These are phyloP conservation scores for Cladosporium sp. DNA, from an alignment of 2,329 filamentous ascomycete genomes.

Conservation along the genomic window DNA sequence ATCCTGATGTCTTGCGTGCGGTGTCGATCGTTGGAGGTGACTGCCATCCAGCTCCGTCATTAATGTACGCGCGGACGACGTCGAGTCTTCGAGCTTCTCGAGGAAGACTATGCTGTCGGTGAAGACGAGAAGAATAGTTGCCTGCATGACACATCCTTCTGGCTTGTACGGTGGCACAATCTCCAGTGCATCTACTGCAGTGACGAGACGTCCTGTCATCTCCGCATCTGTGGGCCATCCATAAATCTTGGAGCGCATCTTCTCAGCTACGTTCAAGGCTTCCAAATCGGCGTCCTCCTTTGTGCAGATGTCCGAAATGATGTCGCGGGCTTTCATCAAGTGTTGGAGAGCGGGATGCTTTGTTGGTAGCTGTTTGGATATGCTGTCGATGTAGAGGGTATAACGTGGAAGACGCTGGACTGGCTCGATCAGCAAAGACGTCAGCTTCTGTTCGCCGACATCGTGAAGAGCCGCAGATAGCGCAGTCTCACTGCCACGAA, in stretches of 20 bases:
- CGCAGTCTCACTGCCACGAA: constrained; percentile 72
- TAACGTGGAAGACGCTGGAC: constrained; percentile 93
- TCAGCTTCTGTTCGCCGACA: constrained; percentile 83
- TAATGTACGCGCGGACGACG: constrained; percentile 66
- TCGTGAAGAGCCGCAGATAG: constrained; percentile 77
- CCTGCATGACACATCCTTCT: constrained; percentile 20
- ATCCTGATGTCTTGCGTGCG: constrained; percentile 56
- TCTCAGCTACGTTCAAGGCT: constrained; percentile 68
- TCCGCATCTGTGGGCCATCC: constrained; percentile 40
- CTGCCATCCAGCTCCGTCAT: constrained; percentile 82
- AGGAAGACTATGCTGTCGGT: constrained; percentile 75
- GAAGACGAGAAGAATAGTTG: constrained; percentile 76
- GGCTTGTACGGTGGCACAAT: constrained; percentile 65
- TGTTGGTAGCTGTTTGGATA: constrained; percentile 80
- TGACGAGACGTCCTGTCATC: constrained; percentile 72
- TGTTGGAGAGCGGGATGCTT: constrained; percentile 78
- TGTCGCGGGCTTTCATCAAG: constrained; percentile 84
- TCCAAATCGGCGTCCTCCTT: constrained; percentile 68
- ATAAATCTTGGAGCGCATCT: constrained; percentile 45
- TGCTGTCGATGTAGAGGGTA: constrained; percentile 93
- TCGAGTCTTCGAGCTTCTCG: constrained; percentile 55
- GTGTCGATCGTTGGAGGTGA: constrained; percentile 46
- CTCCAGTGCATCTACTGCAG: constrained; percentile 76
- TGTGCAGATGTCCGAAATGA: constrained; percentile 94
- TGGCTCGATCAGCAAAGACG: constrained; percentile 90